Percentiles rank a stretch among this genome's conserved stretches.
phyloP scores from a whole-genome alignment of 2,329 filamentous ascomycete species.

The Verticillium zaregamsianum region DNA sequence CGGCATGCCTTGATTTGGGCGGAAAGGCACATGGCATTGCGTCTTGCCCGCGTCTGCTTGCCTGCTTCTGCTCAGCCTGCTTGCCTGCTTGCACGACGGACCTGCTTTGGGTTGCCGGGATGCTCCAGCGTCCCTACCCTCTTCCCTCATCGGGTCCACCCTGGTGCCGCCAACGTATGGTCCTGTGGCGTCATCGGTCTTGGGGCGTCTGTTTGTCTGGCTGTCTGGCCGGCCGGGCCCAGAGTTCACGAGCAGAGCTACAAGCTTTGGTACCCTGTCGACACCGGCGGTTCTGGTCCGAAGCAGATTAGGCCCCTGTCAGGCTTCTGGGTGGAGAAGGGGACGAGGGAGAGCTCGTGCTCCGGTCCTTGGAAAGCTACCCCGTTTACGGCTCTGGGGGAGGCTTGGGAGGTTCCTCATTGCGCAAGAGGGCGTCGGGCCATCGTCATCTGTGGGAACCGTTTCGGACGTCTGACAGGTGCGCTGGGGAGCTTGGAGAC shows the following conservation, averaged over 20 bases:
- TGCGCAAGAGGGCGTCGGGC: neutral
- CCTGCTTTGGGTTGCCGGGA: too few species aligned
- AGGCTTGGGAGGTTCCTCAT: neutral
- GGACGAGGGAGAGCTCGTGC: too few species aligned
- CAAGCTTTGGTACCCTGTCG: conserved; percentile 4
- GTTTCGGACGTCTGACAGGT: neutral
- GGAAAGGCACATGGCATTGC: neutral
- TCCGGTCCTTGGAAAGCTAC: neutral
- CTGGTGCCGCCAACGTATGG: neutral
- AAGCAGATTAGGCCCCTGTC: neutral
- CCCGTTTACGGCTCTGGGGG: neutral
- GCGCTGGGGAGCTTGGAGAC: neutral
- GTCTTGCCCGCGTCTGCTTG: neutral
- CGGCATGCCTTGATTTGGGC: neutral
- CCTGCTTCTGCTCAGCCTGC: neutral
- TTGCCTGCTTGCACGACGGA: too few species aligned
- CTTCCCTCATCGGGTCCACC: neutral
- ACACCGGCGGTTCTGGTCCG: conserved; percentile 9
- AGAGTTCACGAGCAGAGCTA: neutral
- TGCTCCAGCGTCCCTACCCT: too few species aligned
- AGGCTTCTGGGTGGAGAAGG: neutral
- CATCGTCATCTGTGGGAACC: neutral
- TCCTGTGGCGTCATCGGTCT: conserved; percentile 14
- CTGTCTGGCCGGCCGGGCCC: neutral
- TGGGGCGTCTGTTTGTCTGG: conserved; percentile 1